Percentiles rank a stretch among this genome's conserved stretches.
Evolutionary conservation across 148 eudicot species (phyloP).

Genomic region (Rhododendron ovatum): DNA sequence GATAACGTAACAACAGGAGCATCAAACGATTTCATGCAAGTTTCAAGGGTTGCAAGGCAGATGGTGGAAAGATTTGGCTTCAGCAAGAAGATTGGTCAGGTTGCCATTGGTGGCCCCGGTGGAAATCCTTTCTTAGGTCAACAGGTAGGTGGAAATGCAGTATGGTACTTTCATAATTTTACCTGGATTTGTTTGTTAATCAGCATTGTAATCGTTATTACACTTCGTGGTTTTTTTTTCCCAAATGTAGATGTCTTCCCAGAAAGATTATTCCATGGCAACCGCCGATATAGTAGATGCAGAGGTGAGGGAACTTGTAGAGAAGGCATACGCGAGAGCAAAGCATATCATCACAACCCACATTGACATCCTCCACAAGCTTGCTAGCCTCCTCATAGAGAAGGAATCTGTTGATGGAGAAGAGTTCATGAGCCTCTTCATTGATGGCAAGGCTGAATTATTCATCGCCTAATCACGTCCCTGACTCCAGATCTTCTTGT

Average conservation of each 20-base stretch:
- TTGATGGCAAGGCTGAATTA: slow-evolving; percentile 95
- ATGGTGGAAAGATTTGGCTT: slow-evolving; percentile 99
- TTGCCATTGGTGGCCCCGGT: slow-evolving; percentile 87
- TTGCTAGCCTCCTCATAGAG: slow-evolving; percentile 86
- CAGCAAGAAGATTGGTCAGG: slow-evolving; percentile 98
- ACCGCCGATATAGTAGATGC: slow-evolving; percentile 91
- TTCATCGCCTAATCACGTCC: slow-evolving; percentile 39
- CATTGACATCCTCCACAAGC: slow-evolving; percentile 91
- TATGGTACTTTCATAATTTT: not conserved
- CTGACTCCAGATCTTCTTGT: not conserved
- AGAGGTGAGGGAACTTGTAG: slow-evolving; percentile 92
- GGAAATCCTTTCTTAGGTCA: slow-evolving; percentile 99
- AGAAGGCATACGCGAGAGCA: slow-evolving; percentile 74
- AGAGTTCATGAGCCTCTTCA: slow-evolving; percentile 99
- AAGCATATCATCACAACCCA: slow-evolving; percentile 74
- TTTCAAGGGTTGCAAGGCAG: slow-evolving; percentile 95
- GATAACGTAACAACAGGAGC: slow-evolving; percentile 99
- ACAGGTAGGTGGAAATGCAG: slow-evolving; percentile 40
- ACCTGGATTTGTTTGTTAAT: not conserved
- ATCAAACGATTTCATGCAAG: slow-evolving; percentile 99
- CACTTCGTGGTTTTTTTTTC: not conserved
- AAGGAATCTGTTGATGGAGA: slow-evolving; percentile 98
- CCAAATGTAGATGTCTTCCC: slow-evolving; percentile 69
- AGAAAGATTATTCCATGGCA: slow-evolving; percentile 99
- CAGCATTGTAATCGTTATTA: not conserved